Evolutionary conservation across 2,329 filamentous ascomycete genomes (phyloP).

Genomic region (Thielaviopsis musarum): DNA sequence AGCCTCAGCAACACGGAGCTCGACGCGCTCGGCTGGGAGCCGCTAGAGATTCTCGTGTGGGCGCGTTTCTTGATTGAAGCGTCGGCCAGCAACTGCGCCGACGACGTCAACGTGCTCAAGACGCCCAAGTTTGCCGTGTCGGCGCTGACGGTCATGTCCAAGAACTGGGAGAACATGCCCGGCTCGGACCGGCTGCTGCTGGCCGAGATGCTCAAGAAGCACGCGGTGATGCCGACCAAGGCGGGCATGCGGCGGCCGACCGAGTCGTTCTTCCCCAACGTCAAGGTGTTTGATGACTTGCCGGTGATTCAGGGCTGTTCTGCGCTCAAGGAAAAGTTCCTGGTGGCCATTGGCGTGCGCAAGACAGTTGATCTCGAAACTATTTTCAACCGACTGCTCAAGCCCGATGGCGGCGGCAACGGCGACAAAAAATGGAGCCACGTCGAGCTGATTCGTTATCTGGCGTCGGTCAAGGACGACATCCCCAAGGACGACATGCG

Average conservation of each 20-base stretch:
- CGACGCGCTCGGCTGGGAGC: constrained; percentile 69
- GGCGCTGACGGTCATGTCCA: constrained; percentile 66
- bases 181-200: constrained; percentile 8
- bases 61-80: constrained; percentile 62
- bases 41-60: constrained; percentile 76
- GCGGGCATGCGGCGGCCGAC: constrained; percentile 70
- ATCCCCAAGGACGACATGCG: constrained; percentile 71
- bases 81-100: constrained; percentile 33
- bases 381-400: constrained; percentile 75
- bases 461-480: constrained; percentile 76
- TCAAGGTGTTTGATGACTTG: constrained; percentile 87
- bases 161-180: constrained; percentile 54
- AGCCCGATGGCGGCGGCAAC: constrained; percentile 30
- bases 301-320: constrained; percentile 62
- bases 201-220: constrained; percentile 37
- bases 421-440: constrained; percentile 69
- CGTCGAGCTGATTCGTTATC: constrained; percentile 84
- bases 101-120: constrained; percentile 52
- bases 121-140: constrained; percentile 59
- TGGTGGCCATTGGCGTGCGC: constrained; percentile 68
- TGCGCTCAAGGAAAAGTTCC: constrained; percentile 78
- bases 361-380: constrained; percentile 92
- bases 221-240: constrained; percentile 77
- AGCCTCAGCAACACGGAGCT: constrained; percentile 50
- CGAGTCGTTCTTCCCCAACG: constrained; percentile 84